These are phyloP conservation scores for Lagenaria siceraria DNA, from an alignment of 306 rosid genomes.

Conservation along the genomic window DNA sequence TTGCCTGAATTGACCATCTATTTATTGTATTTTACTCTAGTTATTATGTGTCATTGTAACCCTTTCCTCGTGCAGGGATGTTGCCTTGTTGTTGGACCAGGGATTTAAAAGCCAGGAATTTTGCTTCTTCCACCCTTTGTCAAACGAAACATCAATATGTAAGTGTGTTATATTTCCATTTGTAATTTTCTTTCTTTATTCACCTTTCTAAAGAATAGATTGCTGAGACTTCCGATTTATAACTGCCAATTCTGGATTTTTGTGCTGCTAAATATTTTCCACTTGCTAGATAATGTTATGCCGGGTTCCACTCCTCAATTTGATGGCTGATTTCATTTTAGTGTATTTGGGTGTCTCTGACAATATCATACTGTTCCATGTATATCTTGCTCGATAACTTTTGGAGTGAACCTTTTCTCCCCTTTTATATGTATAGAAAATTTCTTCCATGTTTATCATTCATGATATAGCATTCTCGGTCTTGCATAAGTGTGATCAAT, in stretches of 20 bases:
- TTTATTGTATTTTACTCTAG: neutral
- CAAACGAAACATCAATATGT: conserved; percentile 84
- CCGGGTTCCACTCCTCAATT: neutral
- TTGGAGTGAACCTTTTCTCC: neutral
- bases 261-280: neutral
- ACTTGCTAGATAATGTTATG: neutral
- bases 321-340: neutral
- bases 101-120: conserved; percentile 53
- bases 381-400: neutral
- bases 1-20: neutral
- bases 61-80: conserved; percentile 50
- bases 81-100: conserved; percentile 79
- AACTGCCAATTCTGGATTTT: neutral
- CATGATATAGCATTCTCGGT: neutral
- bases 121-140: conserved; percentile 88
- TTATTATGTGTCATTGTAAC: neutral
- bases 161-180: conserved; percentile 23
- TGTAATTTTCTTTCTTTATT: neutral
- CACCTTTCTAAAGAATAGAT: neutral
- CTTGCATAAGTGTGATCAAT: neutral
- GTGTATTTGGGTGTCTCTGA: neutral
- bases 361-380: neutral
- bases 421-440: neutral
- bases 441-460: neutral
- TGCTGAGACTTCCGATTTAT: neutral